A percentile compares a stretch with the other conserved stretches of the same genome.
Conservation (phyloP, 2,329 filamentous ascomycete species). For the Aspergillus ochraceus region DNA sequence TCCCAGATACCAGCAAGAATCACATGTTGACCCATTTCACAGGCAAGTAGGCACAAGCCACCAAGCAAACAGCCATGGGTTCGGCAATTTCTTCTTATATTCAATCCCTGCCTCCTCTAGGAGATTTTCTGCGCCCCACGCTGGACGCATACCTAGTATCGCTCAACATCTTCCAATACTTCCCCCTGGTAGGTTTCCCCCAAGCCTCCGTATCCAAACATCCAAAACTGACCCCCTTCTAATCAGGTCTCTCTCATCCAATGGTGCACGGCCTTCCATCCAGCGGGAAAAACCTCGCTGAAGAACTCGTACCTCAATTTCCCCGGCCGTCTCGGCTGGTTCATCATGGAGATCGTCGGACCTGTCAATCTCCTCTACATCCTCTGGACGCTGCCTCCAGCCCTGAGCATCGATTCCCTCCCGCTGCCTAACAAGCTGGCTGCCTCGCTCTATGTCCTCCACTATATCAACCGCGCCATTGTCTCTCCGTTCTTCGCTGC, state of each 20-base stretch:
- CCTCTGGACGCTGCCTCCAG: conserved; percentile 65
- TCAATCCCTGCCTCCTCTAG: conserved; percentile 25
- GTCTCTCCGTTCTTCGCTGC: conserved; percentile 75
- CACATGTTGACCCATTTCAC: not conserved
- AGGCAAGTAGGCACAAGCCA: not conserved
- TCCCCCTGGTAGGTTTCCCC: conserved; percentile 50
- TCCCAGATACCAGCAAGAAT: not conserved
- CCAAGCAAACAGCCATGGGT: conserved; percentile 20
- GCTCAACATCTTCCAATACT: conserved; percentile 43
- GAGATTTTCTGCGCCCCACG: conserved; percentile 39
- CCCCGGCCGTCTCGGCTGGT: conserved; percentile 85
- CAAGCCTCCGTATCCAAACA: not conserved
- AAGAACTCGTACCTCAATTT: conserved; percentile 69
- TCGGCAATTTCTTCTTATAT: conserved; percentile 21
- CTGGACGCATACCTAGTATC: conserved; percentile 39
- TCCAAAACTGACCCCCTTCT: conserved; percentile 15
- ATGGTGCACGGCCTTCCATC: conserved; percentile 79
- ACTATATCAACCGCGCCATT: conserved; percentile 89
- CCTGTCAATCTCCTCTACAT: conserved; percentile 77
- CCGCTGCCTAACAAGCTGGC: conserved; percentile 38
- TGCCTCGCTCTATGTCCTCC: conserved; percentile 61
- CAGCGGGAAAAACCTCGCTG: conserved; percentile 87
- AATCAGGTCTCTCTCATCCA: conserved; percentile 68
- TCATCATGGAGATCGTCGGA: conserved; percentile 81
- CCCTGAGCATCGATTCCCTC: conserved; percentile 34